phyloP scores from a whole-genome alignment of 108 stramenopile genomes.

The Aurantiochytrium sp. region DNA sequence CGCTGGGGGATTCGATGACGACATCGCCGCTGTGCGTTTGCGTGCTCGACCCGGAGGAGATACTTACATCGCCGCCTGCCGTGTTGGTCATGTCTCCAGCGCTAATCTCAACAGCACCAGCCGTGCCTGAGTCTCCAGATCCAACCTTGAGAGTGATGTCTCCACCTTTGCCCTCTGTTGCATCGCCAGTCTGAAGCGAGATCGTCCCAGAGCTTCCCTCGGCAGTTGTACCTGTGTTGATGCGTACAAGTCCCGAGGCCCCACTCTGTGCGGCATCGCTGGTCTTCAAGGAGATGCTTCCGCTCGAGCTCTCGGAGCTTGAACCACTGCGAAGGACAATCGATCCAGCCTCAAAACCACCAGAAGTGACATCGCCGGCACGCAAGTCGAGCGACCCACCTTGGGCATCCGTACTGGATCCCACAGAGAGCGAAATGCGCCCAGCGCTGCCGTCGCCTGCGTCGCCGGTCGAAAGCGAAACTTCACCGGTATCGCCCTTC shows the following conservation, averaged over 20 bases:
- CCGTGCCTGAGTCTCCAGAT: conserved; percentile 22
- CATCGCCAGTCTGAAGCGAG: conserved; percentile 25
- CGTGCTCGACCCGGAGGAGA: not conserved
- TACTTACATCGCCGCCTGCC: not conserved
- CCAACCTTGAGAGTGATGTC: conserved; percentile 35
- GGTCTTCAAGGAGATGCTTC: not conserved
- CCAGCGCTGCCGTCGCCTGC: not conserved
- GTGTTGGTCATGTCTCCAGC: conserved; percentile 19
- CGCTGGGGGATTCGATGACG: conserved; percentile 19
- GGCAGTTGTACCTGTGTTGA: not conserved
- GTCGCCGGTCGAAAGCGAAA: not conserved
- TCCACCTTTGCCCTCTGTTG: conserved; percentile 10
- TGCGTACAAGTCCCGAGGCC: not conserved
- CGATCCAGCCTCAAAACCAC: not conserved
- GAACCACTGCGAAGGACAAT: not conserved
- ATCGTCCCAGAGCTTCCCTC: not conserved
- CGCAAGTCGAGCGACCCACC: not conserved
- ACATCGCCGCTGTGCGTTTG: not conserved
- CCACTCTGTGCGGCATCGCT: not conserved
- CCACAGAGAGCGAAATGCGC: not conserved
- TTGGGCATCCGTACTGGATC: not conserved
- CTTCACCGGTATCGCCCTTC: not conserved
- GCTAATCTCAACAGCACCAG: conserved; percentile 33
- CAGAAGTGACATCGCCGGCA: not conserved
- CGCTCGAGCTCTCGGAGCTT: not conserved